phyloP scores from a whole-genome alignment of 768 basidiomycete species.

The Calvatia gigantea region DNA sequence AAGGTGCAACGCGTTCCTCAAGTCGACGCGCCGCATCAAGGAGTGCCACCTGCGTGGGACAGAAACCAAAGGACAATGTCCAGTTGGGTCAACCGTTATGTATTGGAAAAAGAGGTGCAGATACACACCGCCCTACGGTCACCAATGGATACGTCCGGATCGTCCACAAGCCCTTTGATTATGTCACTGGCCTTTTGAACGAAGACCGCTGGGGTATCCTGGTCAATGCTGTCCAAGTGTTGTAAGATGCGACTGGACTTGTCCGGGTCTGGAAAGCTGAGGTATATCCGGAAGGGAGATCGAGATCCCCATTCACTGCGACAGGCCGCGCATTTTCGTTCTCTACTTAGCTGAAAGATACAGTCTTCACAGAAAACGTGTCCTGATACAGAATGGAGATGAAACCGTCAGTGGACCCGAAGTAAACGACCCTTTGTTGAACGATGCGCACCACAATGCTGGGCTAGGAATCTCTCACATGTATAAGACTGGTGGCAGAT shows the following conservation, averaged over 20 bases:
- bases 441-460: background rate
- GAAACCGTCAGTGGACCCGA: background rate
- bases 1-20: constrained; percentile 8
- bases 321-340: constrained; percentile 3
- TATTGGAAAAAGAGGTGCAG: background rate
- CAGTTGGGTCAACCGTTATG: background rate
- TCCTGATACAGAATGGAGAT: background rate
- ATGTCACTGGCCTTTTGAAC: background rate
- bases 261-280: constrained; percentile 3
- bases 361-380: constrained; percentile 11
- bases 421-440: background rate
- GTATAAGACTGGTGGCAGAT: background rate
- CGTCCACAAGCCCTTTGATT: background rate
- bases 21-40: constrained; percentile 1
- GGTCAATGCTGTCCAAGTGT: constrained; percentile 5
- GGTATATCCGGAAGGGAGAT: background rate
- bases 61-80: background rate
- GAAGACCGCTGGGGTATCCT: background rate
- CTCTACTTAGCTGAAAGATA: background rate
- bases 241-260: background rate
- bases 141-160: background rate
- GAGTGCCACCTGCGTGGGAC: background rate
- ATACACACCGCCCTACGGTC: background rate
- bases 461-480: background rate
- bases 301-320: background rate